Base-by-base conservation (phyloP, 2,329 filamentous ascomycete genomes). In the Alternaria triticimaculans region DNA sequence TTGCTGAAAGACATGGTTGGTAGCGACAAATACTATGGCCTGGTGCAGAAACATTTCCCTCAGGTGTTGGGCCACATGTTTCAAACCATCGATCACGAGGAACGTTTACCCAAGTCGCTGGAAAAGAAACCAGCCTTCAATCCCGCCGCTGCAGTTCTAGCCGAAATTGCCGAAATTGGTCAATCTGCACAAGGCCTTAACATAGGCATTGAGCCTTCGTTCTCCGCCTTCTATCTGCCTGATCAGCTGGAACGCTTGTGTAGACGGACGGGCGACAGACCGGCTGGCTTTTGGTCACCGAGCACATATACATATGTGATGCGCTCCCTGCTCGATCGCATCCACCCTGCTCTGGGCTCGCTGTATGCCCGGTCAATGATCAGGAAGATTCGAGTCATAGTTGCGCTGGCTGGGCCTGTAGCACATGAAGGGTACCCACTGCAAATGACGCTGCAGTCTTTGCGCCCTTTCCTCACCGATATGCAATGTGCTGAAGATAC, bases 401-500 rank as follows among this genome's bases (percentile, higher is more conserved):
- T 98, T 25, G 91, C 89, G 63, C 82, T 98, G 49, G 91, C 93
- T 25, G 94, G 93, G 0, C 78, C 87, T 1, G 85, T 89, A 55
- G 92, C 92, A n/a, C 84, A 91, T 23, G 83, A 88, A 44, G 92
- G 91, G 0, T 98, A 98, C 75, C 92, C 93, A 11, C 79, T 97
- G 14, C 93, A 99, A 78, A 96, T 97, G 92, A 85, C 97, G 0
- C 84, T 99, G 2, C 92, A 94, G 72, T 90, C 92, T 2, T 84
- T 97, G 20, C 87, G 91, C 10, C 89, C 89, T 0, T 96, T 94
- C 69, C 83, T 98, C 6, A 90, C 90, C 1, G 91, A 98, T 70
- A 86, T 90, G 0, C 91, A 96, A 74, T 98, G 95, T 78, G 92
- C 94, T 10, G 93, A 97, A 74, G 96, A 99, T 81, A 90, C 92